These are phyloP conservation scores for Diophrys appendiculata DNA, from an alignment of 73 alveolate species.

Conservation along the genomic window DNA sequence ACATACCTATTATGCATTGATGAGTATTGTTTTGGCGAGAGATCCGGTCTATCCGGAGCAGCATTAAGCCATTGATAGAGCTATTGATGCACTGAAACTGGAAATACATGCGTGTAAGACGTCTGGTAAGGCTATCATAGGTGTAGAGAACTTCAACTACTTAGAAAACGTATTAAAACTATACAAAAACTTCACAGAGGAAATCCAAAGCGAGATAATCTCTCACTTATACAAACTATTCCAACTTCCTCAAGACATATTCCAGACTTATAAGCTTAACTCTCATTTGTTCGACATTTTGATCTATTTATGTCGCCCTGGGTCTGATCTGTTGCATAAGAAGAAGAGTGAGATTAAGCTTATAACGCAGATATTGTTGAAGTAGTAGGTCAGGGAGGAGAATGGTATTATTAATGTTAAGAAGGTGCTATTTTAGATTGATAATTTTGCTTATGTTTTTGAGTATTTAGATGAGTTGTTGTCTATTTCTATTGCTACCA, in stretches of 20 bases:
- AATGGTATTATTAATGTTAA: background rate
- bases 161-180: background rate
- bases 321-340: no score
- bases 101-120: no score
- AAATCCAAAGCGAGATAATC: background rate
- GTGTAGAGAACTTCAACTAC: no score
- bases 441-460: background rate
- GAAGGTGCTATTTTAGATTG: background rate
- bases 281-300: no score
- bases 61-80: background rate
- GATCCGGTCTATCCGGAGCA: background rate
- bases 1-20: background rate
- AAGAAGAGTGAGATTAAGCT: background rate
- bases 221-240: background rate
- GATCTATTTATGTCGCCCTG: no score
- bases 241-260: no score
- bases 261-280: no score
- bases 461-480: background rate
- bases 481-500: background rate
- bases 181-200: background rate
- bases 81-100: background rate
- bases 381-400: background rate
- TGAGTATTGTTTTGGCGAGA: background rate
- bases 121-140: no score
- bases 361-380: background rate